Evolutionary conservation across 305 asterid genomes (phyloP), one percentile per base, ranked within the genome.

Genomic region (Euphrasia arctica): DNA sequence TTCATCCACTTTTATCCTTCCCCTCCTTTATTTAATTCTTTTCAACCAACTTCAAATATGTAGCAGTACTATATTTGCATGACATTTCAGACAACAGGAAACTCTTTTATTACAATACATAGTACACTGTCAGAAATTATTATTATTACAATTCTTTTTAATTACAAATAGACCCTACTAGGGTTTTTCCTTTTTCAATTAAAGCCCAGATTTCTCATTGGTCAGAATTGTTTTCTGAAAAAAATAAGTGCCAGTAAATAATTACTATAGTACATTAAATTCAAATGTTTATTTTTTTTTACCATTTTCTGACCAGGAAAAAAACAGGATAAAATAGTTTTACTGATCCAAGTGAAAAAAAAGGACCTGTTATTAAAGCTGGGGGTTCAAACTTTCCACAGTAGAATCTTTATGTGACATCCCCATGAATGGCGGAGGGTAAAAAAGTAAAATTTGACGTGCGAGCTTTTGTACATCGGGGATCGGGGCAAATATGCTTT

Each of bases 251-350:
- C 22, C 22, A 18, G 22, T 18, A 18, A 71, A 45, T 67, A 63
- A 18, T 4, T 63, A 47, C 18, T n/a, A 25, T 67, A 60, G 64
- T 60, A 65, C 22, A 18, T 62, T 69, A 55, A 69, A 55, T 34
- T 60, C 70, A 59, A 69, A 18, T 67, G 78, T 52, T 61, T 68
- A 73, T 78, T 32, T 49, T 28, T 28, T 68, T 72, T 71, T 18
- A 68, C 68, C 64, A 49, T 50, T 32, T 56, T 13, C 32, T 70
- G 70, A 52, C 48, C 42, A 29, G 31, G 1, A 42, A 56, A 60
- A 29, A 28, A 2, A 41, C 27, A 54, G 57, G 39, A 15, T 9
- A 32, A 32, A 32, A 9, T 4, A 11, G 0, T 57, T 32, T 57
- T 18, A 57, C 62, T 57, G 62, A 15, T 13, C 62, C 62, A 57